Base-by-base conservation (phyloP, 2,329 filamentous ascomycete genomes). In the Orbilia brochopaga region DNA sequence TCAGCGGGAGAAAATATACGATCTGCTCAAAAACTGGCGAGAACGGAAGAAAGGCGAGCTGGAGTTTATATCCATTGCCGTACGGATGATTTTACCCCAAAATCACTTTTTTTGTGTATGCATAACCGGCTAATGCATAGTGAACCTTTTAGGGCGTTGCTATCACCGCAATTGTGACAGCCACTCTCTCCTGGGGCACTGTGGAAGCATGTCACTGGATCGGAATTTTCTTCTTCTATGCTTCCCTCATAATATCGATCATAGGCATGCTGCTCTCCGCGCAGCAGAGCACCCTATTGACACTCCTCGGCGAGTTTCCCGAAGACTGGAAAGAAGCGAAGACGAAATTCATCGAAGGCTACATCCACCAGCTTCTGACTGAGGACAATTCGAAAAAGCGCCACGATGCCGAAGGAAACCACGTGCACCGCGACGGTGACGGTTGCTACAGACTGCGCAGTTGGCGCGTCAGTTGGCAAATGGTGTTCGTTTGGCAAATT, bases 391-490 rank as follows among this genome's bases (percentile, higher is more conserved):
- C n/a, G 2, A n/a, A 24, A 15, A 51, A 32, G 27, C 10, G 37
- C 44, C 42, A 24, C 11, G 56, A 50, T 23, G n/a, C 13, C 2
- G 56, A 60, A 8, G 30, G n/a, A 1, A 11, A 21, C 13, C 35
- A 30, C 19, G 15, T 10, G 4, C 17, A n/a, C 8, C 44, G 44
- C 8, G 8, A 23, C 23, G n/a, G 24, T 8, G 46, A 56, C 21
- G 13, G 40, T 13, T 48, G 59, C 24, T 56, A 55, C 48, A 55
- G 37, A 37, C 10, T 53, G 10, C 59, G 51, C 19, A 19, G 23
- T 17, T 63, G 59, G 59, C 51, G 59, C 5, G 11, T 63, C n/a
- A 63, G 59, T 19, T 63, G 59, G 59, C 59, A 63, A n/a, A 63
- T 63, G 59, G 23, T 56, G 10, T 63, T 63, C 35, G 40, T 56